Percentiles rank a stretch among this genome's conserved stretches.
phyloP scores from a whole-genome alignment of 176 grass and related monocot genomes.

The Lolium multiflorum region DNA sequence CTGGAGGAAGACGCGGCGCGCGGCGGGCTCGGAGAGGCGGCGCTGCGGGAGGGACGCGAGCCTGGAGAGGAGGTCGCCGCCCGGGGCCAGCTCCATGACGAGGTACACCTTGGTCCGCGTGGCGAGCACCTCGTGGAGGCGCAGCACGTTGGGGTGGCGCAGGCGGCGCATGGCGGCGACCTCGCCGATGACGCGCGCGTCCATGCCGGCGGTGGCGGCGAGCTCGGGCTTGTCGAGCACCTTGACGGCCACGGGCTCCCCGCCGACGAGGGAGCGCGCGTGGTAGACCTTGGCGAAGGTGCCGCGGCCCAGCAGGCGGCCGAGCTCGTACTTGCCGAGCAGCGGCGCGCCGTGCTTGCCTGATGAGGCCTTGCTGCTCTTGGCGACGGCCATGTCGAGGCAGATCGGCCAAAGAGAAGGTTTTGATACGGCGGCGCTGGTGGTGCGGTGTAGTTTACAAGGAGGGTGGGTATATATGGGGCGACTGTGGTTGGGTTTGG shows the following conservation, averaged over 20 bases:
- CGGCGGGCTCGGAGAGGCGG: conserved; percentile 61
- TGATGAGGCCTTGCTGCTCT: conserved; percentile 1
- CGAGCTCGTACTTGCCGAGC: conserved; percentile 91
- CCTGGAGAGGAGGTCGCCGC: conserved; percentile 72
- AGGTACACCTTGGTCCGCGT: conserved; percentile 86
- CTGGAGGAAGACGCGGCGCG: conserved; percentile 78
- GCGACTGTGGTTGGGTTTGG: background rate
- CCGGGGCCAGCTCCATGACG: conserved; percentile 87
- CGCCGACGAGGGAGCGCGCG: conserved; percentile 62
- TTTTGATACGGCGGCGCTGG: background rate
- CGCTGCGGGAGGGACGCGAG: conserved; percentile 55
- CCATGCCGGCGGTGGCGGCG: conserved; percentile 49
- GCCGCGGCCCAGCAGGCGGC: conserved; percentile 77
- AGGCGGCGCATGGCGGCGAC: conserved; percentile 90
- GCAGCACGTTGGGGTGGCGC: conserved; percentile 80
- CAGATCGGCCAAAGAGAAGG: background rate
- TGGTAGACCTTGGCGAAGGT: conserved; percentile 96
- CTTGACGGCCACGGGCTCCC: conserved; percentile 70
- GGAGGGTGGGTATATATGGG: conserved; percentile 27
- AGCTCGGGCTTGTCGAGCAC: conserved; percentile 77
- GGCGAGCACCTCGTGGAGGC: conserved; percentile 86
- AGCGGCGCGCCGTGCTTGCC: conserved; percentile 50
- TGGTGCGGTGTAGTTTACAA: conserved; percentile 19
- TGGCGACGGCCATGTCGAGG: conserved; percentile 43
- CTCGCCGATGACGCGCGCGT: conserved; percentile 65